Conservation (phyloP, 2,329 filamentous ascomycete species). For the Simplicillium sp. region DNA sequence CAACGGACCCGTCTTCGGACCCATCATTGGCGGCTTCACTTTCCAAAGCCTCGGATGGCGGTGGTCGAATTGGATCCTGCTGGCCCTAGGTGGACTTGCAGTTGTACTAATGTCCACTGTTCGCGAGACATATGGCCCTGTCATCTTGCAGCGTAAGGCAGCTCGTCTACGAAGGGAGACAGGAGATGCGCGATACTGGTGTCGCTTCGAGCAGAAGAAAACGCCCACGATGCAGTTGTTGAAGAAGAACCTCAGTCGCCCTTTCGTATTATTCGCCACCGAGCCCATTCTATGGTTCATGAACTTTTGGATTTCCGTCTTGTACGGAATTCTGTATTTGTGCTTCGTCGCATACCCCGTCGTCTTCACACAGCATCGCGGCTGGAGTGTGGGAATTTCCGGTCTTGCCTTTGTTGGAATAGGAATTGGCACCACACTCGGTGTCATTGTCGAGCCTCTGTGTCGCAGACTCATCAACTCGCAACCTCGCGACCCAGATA, state of each 20-base stretch:
- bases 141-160: constrained; percentile 58
- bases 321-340: constrained; percentile 81
- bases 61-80: constrained; percentile 74
- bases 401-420: constrained; percentile 72
- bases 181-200: constrained; percentile 66
- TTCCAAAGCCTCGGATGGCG: constrained; percentile 70
- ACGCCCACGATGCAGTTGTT: constrained; percentile 53
- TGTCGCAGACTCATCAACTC: constrained; percentile 69
- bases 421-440: constrained; percentile 51
- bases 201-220: constrained; percentile 65
- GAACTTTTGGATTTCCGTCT: constrained; percentile 45
- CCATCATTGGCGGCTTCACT: constrained; percentile 61
- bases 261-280: constrained; percentile 66
- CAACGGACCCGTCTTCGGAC: constrained; percentile 46
- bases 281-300: constrained; percentile 76
- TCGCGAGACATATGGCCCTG: constrained; percentile 69
- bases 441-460: constrained; percentile 58
- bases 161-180: constrained; percentile 55
- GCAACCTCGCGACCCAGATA: constrained; percentile 65
- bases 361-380: constrained; percentile 64
- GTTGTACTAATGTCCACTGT: constrained; percentile 49
- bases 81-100: constrained; percentile 60
- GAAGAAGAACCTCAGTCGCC: constrained; percentile 66
- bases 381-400: constrained; percentile 64
- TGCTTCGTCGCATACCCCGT: constrained; percentile 89